Conservation (phyloP, 805 yeast genomes). For the Yamadazyma laniorum region DNA sequence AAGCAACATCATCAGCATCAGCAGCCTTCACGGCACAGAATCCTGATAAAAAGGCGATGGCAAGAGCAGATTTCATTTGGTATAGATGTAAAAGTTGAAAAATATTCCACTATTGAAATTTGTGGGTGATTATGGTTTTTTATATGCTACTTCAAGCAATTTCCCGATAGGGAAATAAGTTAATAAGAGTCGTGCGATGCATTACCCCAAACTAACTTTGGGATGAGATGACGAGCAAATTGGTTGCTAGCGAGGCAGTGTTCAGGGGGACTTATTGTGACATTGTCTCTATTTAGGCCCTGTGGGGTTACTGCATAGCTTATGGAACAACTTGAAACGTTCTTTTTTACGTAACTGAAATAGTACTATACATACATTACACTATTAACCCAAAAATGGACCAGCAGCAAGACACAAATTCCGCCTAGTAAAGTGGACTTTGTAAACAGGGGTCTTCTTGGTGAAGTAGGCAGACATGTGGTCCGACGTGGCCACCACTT, state of each 20-base stretch:
- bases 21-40: slow-evolving; percentile 21
- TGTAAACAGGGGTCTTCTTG: slow-evolving; percentile 89
- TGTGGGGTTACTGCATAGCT: too few relatives aligned
- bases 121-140: slow-evolving; percentile 3
- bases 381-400: slow-evolving; percentile 54
- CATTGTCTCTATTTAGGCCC: too few relatives aligned
- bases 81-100: background rate
- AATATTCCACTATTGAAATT: background rate
- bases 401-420: slow-evolving; percentile 94
- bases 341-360: too few relatives aligned
- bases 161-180: slow-evolving; percentile 6
- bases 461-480: slow-evolving; percentile 93
- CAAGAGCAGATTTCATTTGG: slow-evolving; percentile 6
- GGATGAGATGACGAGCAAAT: background rate
- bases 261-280: background rate
- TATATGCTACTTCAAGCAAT: slow-evolving; percentile 2
- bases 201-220: slow-evolving; percentile 4
- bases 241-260: background rate
- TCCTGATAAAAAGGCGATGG: slow-evolving; percentile 7
- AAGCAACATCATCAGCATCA: slow-evolving; percentile 18
- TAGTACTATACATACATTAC: too few relatives aligned
- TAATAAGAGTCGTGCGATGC: slow-evolving; percentile 6
- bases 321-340: too few relatives aligned
- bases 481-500: slow-evolving; percentile 79
- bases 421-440: slow-evolving; percentile 86